These are phyloP conservation scores for Trichoderma gracile DNA, from an alignment of 2,329 filamentous ascomycete species.

Conservation along the genomic window DNA sequence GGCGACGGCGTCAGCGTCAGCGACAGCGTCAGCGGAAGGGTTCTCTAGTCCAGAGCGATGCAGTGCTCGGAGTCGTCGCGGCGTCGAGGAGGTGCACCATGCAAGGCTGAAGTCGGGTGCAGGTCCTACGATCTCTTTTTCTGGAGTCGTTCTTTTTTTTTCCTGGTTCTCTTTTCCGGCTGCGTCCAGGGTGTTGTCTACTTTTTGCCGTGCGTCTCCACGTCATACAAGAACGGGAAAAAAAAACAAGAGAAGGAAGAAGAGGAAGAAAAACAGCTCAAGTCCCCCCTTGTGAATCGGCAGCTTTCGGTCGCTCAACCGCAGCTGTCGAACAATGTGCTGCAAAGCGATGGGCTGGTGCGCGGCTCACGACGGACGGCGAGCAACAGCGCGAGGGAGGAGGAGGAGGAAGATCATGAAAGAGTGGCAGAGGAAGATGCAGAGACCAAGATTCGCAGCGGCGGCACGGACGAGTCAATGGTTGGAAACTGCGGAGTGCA, in stretches of 20 bases:
- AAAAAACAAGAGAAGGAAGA: not conserved
- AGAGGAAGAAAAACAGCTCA: not conserved
- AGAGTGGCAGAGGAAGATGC: not conserved
- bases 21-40: not conserved
- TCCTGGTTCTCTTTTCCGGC: not conserved
- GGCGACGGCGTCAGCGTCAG: not conserved
- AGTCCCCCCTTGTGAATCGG: not conserved
- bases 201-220: not conserved
- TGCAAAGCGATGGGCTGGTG: conserved; percentile 5
- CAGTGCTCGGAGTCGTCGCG: conserved; percentile 18
- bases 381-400: conserved; percentile 2
- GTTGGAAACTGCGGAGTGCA: conserved; percentile 25
- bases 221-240: not conserved
- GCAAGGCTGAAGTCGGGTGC: conserved; percentile 20
- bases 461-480: conserved; percentile 6
- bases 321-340: not conserved
- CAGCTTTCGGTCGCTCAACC: not conserved
- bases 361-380: conserved; percentile 13
- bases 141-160: not conserved
- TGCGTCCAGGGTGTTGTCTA: not conserved
- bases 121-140: conserved; percentile 3
- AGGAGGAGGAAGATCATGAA: not conserved
- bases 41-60: conserved; percentile 17
- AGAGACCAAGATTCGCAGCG: not conserved
- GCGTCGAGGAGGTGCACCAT: conserved; percentile 5